A percentile compares a stretch with the other conserved stretches of the same genome.
phyloP scores from a whole-genome alignment of 805 yeast species.

The Starmerella potacharoeniae region DNA sequence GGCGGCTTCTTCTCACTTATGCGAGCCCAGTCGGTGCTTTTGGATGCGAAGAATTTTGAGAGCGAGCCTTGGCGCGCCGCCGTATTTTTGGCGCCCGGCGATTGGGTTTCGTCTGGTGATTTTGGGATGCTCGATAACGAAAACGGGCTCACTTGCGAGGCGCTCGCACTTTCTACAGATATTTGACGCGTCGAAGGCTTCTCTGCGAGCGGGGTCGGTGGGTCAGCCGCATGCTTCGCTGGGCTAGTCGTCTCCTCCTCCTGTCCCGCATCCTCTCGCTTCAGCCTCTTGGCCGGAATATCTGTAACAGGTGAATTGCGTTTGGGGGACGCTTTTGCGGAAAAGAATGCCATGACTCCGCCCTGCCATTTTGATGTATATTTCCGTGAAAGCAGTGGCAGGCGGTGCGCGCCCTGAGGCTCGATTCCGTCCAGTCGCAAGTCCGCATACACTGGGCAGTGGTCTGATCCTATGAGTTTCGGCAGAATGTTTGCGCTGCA shows the following conservation, averaged over 20 bases:
- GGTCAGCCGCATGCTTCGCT: too few relatives aligned
- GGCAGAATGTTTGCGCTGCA: conserved; percentile 52
- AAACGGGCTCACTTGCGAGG: too few relatives aligned
- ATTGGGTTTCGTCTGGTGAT: too few relatives aligned
- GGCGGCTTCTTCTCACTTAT: conserved; percentile 7
- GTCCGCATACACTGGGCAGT: conserved; percentile 81
- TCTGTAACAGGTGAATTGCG: too few relatives aligned
- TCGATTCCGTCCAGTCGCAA: conserved; percentile 27
- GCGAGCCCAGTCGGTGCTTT: conserved; percentile 5
- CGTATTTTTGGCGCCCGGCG: not conserved
- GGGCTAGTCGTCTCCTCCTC: too few relatives aligned
- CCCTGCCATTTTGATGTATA: conserved; percentile 4
- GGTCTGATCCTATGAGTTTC: conserved; percentile 74
- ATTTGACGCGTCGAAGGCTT: too few relatives aligned
- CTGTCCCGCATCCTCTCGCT: too few relatives aligned
- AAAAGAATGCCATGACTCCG: conserved; percentile 5
- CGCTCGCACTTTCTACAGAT: too few relatives aligned
- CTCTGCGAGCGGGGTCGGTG: too few relatives aligned
- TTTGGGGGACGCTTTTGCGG: not conserved
- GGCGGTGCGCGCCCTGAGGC: conserved; percentile 5
- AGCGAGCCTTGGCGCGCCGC: conserved; percentile 5
- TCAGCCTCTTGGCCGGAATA: too few relatives aligned
- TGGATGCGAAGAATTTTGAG: conserved; percentile 5
- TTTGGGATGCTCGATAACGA: too few relatives aligned
- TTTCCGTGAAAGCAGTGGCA: conserved; percentile 8